phyloP scores from a whole-genome alignment of 2,329 filamentous ascomycete species.

The Fusarium sp. region DNA sequence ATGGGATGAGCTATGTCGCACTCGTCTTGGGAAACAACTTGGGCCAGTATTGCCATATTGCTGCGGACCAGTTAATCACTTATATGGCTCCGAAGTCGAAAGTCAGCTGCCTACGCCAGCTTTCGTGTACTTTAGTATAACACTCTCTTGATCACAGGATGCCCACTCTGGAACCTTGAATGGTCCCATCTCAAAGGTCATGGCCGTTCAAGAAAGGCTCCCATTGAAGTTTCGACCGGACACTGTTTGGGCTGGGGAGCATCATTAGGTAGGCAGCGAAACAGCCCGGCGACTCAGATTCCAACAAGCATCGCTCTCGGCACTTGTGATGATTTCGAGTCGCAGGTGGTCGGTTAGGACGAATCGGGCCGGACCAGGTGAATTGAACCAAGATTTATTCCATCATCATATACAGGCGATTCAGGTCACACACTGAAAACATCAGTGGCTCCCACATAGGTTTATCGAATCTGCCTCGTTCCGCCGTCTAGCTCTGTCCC shows the following conservation, averaged over 20 bases:
- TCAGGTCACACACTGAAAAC: slow-evolving; percentile 5
- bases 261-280: not conserved
- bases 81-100: not conserved
- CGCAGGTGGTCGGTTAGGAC: not conserved
- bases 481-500: slow-evolving; percentile 44
- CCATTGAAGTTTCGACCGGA: not conserved
- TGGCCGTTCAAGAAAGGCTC: not conserved
- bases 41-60: not conserved
- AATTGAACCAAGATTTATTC: slow-evolving; percentile 37
- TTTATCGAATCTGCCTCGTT: slow-evolving; percentile 16
- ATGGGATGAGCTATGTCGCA: not conserved
- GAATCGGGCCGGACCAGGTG: not conserved
- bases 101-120: not conserved
- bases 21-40: not conserved
- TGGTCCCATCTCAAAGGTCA: not conserved
- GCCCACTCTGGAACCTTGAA: not conserved
- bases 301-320: not conserved
- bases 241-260: not conserved
- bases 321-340: not conserved
- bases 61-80: not conserved
- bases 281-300: not conserved
- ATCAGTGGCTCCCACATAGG: slow-evolving; percentile 12
- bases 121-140: not conserved
- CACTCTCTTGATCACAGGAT: not conserved
- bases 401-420: slow-evolving; percentile 36